Evolutionary conservation across 208 protist genomes (phyloP).

Genomic region (Zelonia costaricensis): DNA sequence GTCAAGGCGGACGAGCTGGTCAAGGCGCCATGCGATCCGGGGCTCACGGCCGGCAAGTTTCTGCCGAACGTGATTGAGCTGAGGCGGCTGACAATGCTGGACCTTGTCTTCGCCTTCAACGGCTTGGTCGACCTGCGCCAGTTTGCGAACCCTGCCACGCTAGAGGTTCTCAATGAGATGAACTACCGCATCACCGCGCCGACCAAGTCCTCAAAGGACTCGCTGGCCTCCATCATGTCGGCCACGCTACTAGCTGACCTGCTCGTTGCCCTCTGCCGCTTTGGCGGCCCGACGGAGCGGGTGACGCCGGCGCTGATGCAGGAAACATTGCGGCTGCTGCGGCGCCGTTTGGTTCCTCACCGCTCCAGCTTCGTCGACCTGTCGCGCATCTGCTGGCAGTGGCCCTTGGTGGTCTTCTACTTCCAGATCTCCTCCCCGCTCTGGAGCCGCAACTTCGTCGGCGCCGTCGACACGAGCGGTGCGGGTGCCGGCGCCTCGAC

Average conservation of each 20-base stretch:
- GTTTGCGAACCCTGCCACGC: conserved; percentile 39
- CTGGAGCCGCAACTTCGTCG: conserved; percentile 1
- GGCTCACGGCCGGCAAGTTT: conserved; percentile 29
- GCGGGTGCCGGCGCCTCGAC: background rate
- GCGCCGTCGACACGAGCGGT: background rate
- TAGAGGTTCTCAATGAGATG: conserved; percentile 28
- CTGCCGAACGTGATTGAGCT: conserved; percentile 39
- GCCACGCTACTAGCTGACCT: conserved; percentile 41
- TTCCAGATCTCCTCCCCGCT: conserved; percentile 10
- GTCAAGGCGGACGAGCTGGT: conserved; percentile 45
- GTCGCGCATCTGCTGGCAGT: conserved; percentile 25
- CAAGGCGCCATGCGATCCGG: conserved; percentile 25
- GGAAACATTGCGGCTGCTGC: conserved; percentile 8
- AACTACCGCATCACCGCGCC: background rate
- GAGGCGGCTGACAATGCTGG: conserved; percentile 30
- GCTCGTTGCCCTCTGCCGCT: conserved; percentile 30
- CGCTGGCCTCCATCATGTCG: conserved; percentile 21
- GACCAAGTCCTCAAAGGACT: background rate
- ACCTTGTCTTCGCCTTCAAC: conserved; percentile 51
- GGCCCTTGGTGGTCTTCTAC: conserved; percentile 21
- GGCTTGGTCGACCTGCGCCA: conserved; percentile 60
- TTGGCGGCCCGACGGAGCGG: conserved; percentile 20
- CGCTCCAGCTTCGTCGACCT: conserved; percentile 45
- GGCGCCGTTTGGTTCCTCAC: conserved; percentile 11
- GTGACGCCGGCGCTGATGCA: conserved; percentile 21